Base-by-base conservation (phyloP, 2,329 filamentous ascomycete species). In the Fusarium metavorans region DNA sequence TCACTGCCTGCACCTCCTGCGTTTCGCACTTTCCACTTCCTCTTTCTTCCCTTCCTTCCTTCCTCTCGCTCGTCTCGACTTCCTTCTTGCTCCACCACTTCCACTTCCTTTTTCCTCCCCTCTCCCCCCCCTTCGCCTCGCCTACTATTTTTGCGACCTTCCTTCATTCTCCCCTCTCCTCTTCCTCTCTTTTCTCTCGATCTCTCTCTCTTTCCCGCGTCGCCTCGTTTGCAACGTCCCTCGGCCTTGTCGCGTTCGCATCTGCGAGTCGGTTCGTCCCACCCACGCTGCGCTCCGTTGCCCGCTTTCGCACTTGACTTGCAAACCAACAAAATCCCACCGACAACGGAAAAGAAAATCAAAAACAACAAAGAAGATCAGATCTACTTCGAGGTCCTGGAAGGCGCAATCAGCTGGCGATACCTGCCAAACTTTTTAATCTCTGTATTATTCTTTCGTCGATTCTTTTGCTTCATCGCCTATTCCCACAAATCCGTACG, bases 401-500 rank as follows among this genome's bases (percentile, higher is more conserved):
- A 80, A 79, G 75, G 77, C 77, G 78, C 75, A 58, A 78, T 80
- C 75, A 74, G 72, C 70, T 72, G 66, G 78, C 77, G 77, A 78
- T 76, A 79, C 64, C 67, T 74, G 70, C 70, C 77, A 71, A 64
- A 58, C 57, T 70, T 79, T 75, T 74, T 74, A 75, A 79, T 79
- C 78, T 74, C 63, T 79, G 71, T 78, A 77, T 72, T 76, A 74
- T 75, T 76, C 67, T 72, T 78, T 78, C 73, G 75, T 79, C 78
- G 71, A 79, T 76, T 80, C 73, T 70, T 71, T 77, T 76, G 72
- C 67, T 67, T 74, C 73, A 75, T 77, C 75, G 67, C 68, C 73
- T 73, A 66, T 59, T 70, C 66, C 32, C 61, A 59, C 72, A 65
- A 59, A 54, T 50, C 39, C 58, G 67, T 60, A 68, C 64, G 66